Evolutionary conservation across 1,284 basidiomycete species (phyloP), one percentile per base, ranked within the genome.

Genomic region (Crucibulum parvulum): DNA sequence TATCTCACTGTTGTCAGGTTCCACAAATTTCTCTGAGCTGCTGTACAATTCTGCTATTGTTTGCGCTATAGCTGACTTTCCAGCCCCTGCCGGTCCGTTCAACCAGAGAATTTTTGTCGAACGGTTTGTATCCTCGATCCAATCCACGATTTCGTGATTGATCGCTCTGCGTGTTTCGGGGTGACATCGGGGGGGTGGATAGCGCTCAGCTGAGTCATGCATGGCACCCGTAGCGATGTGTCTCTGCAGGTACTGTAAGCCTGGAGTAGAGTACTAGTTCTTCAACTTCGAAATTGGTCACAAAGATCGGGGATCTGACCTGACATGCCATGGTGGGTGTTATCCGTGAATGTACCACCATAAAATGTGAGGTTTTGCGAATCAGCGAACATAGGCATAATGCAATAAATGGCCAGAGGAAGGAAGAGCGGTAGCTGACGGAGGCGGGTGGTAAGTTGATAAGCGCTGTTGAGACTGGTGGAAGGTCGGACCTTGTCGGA

Each of bases 31-130:
- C 31, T 31, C 31, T 31, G 31, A 31, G 10, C 43, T 55, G 9
- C 53, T 31, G 35, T 59, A 67, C 1, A 10, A 6, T 41, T 65
- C 64, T 3, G 65, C 66, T 4, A 69, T 48, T 2, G 62, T 67
- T 37, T 66, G 65, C 2, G 62, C 61, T 8, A 70, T 63, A 3
- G 65, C 61, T 1, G 69, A 63, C 43, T 70, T 70, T 5, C 69
- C 66, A 10, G 57, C 58, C 4, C 31, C 31, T 3, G 31, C 31
- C 4, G 31, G 31, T 31, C 31, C 31, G 5, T 31, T 31, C 31
- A 31, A 31, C 31, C 31, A 31, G 3, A 31, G 31, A 31, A 31
- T 36, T 13, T 41, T 18, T 18, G 37, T 15, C 6, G 7, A 8
- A 24, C 7, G 5, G 34, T n/a, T 35, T 16, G 48, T 7, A 24